Evolutionary conservation across 768 basidiomycete genomes (phyloP).

Genomic region (Boletales sp.): DNA sequence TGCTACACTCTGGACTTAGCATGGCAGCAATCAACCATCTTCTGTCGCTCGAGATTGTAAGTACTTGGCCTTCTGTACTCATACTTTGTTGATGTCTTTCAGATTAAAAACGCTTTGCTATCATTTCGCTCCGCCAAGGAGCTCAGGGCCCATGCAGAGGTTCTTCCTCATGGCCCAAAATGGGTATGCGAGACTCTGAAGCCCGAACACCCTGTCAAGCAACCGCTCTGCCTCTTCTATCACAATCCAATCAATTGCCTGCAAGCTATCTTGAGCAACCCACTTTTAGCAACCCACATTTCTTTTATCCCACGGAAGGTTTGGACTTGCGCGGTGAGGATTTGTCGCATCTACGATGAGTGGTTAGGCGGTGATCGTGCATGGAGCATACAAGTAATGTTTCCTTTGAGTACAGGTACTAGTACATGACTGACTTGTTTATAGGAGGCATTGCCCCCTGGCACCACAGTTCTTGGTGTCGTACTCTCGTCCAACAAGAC

Average conservation of each 20-base stretch:
- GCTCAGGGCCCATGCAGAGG: background rate
- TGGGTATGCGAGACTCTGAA: background rate
- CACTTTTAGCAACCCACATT: background rate
- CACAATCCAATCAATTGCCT: background rate
- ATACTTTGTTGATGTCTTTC: background rate
- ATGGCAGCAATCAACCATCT: background rate
- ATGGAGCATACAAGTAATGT: no score
- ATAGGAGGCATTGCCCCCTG: background rate
- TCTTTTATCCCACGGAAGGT: background rate
- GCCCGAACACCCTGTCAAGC: background rate
- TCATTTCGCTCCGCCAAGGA: background rate
- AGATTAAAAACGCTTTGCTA: background rate
- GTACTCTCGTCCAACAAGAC: background rate
- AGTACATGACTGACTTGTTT: no score
- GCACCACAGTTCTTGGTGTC: background rate
- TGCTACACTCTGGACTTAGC: background rate
- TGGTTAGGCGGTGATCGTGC: no score
- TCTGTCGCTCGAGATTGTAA: background rate
- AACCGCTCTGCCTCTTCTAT: background rate
- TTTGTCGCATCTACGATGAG: background rate
- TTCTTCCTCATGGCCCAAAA: background rate
- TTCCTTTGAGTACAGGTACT: no score
- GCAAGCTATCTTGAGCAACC: background rate
- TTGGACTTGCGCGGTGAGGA: background rate
- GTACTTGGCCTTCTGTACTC: background rate